Evolutionary conservation across 441 rosid genomes (phyloP), one percentile per base, ranked within the genome.

Genomic region (Capsella rubella): DNA sequence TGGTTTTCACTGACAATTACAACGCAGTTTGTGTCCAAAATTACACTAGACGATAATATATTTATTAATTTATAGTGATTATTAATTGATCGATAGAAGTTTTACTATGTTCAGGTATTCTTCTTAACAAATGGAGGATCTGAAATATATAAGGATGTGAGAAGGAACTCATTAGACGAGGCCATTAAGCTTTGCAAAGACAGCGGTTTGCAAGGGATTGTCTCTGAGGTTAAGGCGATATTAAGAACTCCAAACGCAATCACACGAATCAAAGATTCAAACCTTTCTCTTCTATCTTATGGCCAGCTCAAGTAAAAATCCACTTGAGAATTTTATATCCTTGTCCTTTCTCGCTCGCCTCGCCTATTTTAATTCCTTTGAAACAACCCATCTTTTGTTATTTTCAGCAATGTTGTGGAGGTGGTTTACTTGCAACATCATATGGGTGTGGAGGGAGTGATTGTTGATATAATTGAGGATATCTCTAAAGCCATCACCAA

Each of bases 61-160:
- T 21, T 21, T 21, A 21, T 21, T 21, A 21, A 21, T 21, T 21
- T 21, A 21, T 21, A 21, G 25, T 21, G 25, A 21, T 18, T 18
- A 18, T 18, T 18, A 18, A 18, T 18, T 18, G 21, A 18, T 18
- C 21, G 21, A 18, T 18, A 18, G 21, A 18, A 18, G 21, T 18
- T 18, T 18, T 18, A 18, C 1, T 1, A 18, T 21, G 31, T 25
- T 29, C 70, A 88, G 92, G 92, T 88, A 37, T 82, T 82, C 67
- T 88, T 88, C 75, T 82, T 88, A 50, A 88, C 92, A 11, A 85
- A 88, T 67, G 92, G 92, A 34, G 90, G 92, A 31, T 34, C 77
- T 59, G 87, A 84, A 61, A 82, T 78, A 32, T 83, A 78, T 77
- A 32, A 58, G 1, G 92, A 88, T 47, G 47, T 47, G 21, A 82